Percentiles rank a stretch among this genome's conserved stretches.
Conservation (phyloP, 2,329 filamentous ascomycete species). For the Colletotrichum ledebouriae region DNA sequence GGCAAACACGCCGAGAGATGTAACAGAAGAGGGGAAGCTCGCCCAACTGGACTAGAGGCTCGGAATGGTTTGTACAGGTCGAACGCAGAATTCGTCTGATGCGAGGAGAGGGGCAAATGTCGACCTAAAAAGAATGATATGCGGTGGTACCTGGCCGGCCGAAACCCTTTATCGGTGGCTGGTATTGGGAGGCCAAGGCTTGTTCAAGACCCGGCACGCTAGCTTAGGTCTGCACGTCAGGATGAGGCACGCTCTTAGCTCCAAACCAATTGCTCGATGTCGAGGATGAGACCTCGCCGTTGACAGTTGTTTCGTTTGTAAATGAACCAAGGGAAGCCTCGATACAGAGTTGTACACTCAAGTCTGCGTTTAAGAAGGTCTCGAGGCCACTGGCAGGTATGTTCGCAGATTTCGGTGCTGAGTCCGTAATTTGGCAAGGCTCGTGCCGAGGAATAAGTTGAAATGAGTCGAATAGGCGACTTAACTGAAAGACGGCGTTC, state of each 20-base stretch:
- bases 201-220: slow-evolving; percentile 33
- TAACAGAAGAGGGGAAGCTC: slow-evolving; percentile 25
- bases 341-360: neutral
- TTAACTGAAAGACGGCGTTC: neutral
- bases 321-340: slow-evolving; percentile 9
- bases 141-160: slow-evolving; percentile 35
- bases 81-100: slow-evolving; percentile 29
- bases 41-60: slow-evolving; percentile 25
- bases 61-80: slow-evolving; percentile 33
- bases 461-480: slow-evolving; percentile 17
- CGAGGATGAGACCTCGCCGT: slow-evolving; percentile 18
- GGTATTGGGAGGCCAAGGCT: slow-evolving; percentile 35
- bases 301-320: slow-evolving; percentile 13
- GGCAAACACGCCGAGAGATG: slow-evolving; percentile 30
- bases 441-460: slow-evolving; percentile 34
- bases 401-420: slow-evolving; percentile 23
- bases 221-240: slow-evolving; percentile 15
- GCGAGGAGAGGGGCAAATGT: slow-evolving; percentile 33
- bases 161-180: slow-evolving; percentile 36
- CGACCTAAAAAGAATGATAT: slow-evolving; percentile 31
- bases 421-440: slow-evolving; percentile 32
- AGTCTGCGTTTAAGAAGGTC: neutral
- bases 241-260: slow-evolving; percentile 22
- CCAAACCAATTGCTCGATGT: slow-evolving; percentile 17
- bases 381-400: slow-evolving; percentile 29